Conservation (phyloP, 2,329 filamentous ascomycete species). For the Sarocladium strictum region DNA sequence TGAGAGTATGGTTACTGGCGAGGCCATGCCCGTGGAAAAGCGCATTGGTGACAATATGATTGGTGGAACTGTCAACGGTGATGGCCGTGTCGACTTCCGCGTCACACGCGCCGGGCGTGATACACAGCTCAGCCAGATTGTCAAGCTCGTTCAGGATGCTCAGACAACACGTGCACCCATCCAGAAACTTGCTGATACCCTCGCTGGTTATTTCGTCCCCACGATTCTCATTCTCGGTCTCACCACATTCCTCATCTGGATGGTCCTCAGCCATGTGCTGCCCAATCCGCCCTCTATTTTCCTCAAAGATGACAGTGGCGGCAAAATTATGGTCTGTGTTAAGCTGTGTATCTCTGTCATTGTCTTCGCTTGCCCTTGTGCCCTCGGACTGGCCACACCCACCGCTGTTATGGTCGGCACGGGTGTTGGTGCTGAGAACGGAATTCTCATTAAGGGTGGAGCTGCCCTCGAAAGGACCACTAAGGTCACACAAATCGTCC, state of each 20-base stretch:
- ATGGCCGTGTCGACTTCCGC: conserved; percentile 84
- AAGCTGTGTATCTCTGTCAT: conserved; percentile 98
- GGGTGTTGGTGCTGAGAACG: conserved; percentile 90
- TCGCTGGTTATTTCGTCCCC: conserved; percentile 93
- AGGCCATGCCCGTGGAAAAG: conserved; percentile 93
- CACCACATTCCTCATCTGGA: conserved; percentile 84
- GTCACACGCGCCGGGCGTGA: conserved; percentile 90
- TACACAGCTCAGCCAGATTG: conserved; percentile 95
- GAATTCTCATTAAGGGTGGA: conserved; percentile 96
- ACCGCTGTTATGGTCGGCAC: conserved; percentile 99
- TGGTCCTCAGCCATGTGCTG: conserved; percentile 85
- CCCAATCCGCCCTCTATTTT: conserved; percentile 85
- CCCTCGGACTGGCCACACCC: conserved; percentile 89
- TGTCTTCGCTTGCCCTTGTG: conserved; percentile 95
- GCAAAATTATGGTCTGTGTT: conserved; percentile 91
- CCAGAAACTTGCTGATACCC: conserved; percentile 81
- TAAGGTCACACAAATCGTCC: conserved; percentile 80
- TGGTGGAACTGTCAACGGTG: conserved; percentile 91
- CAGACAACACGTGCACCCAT: conserved; percentile 94
- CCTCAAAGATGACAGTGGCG: conserved; percentile 70
- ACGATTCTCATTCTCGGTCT: conserved; percentile 79
- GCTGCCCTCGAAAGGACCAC: conserved; percentile 87
- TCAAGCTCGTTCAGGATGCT: conserved; percentile 95
- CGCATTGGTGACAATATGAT: conserved; percentile 73
- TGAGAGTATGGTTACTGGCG: conserved; percentile 97